Evolutionary conservation across 1,284 basidiomycete genomes (phyloP), one percentile per base, ranked within the genome.

Genomic region (Irpex sp.): DNA sequence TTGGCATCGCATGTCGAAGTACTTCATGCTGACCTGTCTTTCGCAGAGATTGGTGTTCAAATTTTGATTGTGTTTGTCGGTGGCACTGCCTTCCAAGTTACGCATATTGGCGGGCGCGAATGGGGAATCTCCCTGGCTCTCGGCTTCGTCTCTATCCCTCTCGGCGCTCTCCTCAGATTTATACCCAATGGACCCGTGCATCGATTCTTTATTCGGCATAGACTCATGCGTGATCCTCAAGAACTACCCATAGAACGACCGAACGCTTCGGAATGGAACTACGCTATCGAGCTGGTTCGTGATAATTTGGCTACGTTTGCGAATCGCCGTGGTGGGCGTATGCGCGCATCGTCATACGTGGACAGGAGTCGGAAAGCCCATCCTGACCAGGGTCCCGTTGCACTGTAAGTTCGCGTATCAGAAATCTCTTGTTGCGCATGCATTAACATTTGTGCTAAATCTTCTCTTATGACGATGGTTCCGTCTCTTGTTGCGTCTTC

Each of bases 41-140:
- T 51, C 63, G 33, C 72, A 95, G 91, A 96, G 85, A 82, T 97
- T 67, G 92, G 80, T 19, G 83, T 91, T 51, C 96, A 99, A 74
- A 74, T 96, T 58, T 68, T 96, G 60, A 96, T 99, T 66, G 89
- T 98, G 63, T 94, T 94, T 69, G 82, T 98, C 58, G 96, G 96
- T 61, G 92, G 93, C 36, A 83, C 90, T 3, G 95, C 95, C 0
- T 98, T 99, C 82, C 87, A 90, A 69, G 96, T 98, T n/a, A 88
- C 85, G 0, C 80, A 73, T 5, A 87, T 98, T 58, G 77, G 77
- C 57, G 92, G 89, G 35, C 85, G 84, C 48, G 93, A 97, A 74
- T 99, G 97, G 97, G 95, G 86, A 57, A 94, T 98, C 66, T 93
- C 92, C 1, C 78, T 99, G 58, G 87, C 91, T 23, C 83, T 97